Base-by-base conservation (phyloP, 345 rosid genomes). In the Aquilaria malaccensis region DNA sequence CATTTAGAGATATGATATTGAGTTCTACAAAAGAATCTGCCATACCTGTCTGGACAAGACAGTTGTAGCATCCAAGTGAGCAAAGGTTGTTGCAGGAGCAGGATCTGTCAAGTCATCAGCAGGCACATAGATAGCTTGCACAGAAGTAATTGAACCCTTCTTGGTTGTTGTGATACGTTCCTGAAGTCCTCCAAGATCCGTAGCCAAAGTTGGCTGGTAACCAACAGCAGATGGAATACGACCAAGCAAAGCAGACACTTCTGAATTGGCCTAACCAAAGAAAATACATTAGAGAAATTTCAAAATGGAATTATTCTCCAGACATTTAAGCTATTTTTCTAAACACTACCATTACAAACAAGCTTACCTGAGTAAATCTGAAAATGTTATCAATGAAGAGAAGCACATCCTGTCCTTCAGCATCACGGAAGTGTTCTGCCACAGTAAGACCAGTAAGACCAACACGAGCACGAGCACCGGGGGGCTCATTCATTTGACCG, bases 41-140 rank as follows among this genome's bases (percentile, higher is more conserved):
- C 56, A 56, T 10, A 94, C 99, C 89, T 94, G 97, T 67, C 99
- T 83, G 2, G 99, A 94, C 67, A 94, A 63, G 85, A 94, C 99
- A 56, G 99, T 94, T 15, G 99, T 90, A 65, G 96, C 99, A 66
- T 94, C 99, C 89, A 94, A 88, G 81, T 94, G 99, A 73, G 96
- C 96, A 56, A 94, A 94, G n/a, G 97, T 90, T 59, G 99, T 94
- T 4, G 95, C 99, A 33, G 95, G 97, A 76, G 97, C 99, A 2
- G 99, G 99, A 90, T 94, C 99, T 57, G 99, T 94, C 89, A 94
- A 79, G 74, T 90, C 99, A 76, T 93, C 97, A 78, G 97, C 99
- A 77, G 99, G 99, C 58, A 94, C 99, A 61, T 91, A 94, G 56
- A 94, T 91, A 65, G 97, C 99, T 79, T 94, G 99, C 41, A 95